Evolutionary conservation across 495 filamentous ascomycete species (phyloP), one percentile per base, ranked within the genome.

Genomic region (Apiosordaria backusii): DNA sequence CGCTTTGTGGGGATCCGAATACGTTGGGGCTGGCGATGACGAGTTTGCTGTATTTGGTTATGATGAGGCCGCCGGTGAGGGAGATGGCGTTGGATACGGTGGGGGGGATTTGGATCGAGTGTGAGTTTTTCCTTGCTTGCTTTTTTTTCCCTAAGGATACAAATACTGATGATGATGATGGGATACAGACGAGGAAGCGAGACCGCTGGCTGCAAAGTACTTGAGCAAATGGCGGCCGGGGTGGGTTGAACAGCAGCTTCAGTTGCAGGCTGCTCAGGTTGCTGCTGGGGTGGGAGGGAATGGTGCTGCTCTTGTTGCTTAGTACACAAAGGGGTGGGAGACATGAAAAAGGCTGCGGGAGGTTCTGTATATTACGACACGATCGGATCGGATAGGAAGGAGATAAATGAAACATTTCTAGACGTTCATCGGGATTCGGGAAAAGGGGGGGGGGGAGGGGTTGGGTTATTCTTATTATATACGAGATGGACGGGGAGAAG

Each of bases 1-100:
- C 84, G 60, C 81, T 99, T 21, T 96, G 95, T 45, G 85, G 86
- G 72, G 93, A 99, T 79, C 95, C 95, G 2, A 93, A 94, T 73
- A 86, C 82, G 50, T 76, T 82, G 26, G 78, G 77, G 62, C 76
- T 87, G 6, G 82, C 79, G 19, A 68, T 84, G 53, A 82, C 78
- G 24, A 85, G 76, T 61, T 71, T 84, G 67, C 71, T 82, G 70
- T 97, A 97, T 73, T 74, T 97, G 70, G 85, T 92, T 26, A 89
- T 97, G 84, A 88, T 94, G 78, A 84, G 91, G 63, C 92, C 92
- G 25, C 95, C 95, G 1, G 91, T 89, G 0, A 86, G 89, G 70
- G 88, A 93, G 58, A 85, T 92, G 65, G 91, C 89, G 64, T 76
- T 99, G 23, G 91, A 97, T 73, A 87, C 88, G 0, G 77, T 97